Evolutionary conservation across 2,329 filamentous ascomycete species (phyloP).

Genomic region (Daldinia sp.): DNA sequence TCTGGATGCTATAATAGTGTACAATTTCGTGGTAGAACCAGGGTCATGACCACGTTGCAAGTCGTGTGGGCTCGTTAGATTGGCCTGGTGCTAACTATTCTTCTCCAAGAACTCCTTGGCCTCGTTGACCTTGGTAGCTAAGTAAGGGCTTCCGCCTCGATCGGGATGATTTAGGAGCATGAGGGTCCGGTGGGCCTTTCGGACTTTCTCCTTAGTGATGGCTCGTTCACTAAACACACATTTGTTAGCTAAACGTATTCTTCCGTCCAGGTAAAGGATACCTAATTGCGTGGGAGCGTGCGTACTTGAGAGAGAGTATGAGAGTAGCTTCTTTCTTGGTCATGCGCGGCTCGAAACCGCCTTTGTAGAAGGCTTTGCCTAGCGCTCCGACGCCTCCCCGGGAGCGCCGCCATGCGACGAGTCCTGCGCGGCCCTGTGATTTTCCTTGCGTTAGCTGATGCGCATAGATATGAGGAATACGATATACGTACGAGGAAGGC

Average conservation of each 20-base stretch:
- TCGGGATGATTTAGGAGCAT: constrained; percentile 99
- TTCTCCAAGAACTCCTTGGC: constrained; percentile 97
- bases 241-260: constrained; percentile 21
- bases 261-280: background rate
- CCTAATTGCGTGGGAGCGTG: background rate
- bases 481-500: constrained; percentile 61
- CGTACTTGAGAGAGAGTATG: constrained; percentile 89
- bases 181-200: constrained; percentile 92
- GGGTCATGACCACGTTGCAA: background rate
- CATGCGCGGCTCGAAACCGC: constrained; percentile 97
- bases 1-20: constrained; percentile 39
- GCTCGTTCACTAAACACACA: constrained; percentile 77
- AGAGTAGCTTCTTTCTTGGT: constrained; percentile 89
- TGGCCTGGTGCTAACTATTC: constrained; percentile 50
- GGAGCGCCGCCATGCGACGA: constrained; percentile 88
- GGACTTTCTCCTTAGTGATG: constrained; percentile 90
- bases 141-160: constrained; percentile 93
- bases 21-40: constrained; percentile 38
- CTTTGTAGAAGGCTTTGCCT: constrained; percentile 96
- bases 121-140: constrained; percentile 98
- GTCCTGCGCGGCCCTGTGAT: constrained; percentile 85
- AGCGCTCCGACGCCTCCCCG: constrained; percentile 81
- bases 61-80: background rate
- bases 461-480: background rate
- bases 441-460: constrained; percentile 23